phyloP scores from a whole-genome alignment of 2,329 filamentous ascomycete species.

The Bertia moriformis region DNA sequence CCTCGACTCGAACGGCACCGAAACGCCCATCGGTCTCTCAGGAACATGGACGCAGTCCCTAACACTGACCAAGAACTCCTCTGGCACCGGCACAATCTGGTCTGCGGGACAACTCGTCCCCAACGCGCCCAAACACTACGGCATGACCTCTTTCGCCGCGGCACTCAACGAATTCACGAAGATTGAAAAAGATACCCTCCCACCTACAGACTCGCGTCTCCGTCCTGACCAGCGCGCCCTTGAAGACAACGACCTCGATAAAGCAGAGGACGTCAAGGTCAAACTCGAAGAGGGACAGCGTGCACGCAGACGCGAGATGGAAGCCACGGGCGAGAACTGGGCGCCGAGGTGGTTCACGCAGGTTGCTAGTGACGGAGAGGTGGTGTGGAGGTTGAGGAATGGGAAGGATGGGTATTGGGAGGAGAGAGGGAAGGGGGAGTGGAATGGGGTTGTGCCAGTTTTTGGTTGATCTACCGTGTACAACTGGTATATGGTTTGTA shows the following conservation, averaged over 20 bases:
- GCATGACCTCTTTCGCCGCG: slow-evolving; percentile 75
- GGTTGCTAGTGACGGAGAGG: slow-evolving; percentile 45
- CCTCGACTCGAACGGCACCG: slow-evolving; percentile 49
- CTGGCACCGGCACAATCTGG: slow-evolving; percentile 58
- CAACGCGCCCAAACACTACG: slow-evolving; percentile 68
- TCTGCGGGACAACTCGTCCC: slow-evolving; percentile 63
- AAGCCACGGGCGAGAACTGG: slow-evolving; percentile 59
- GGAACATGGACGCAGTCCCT: slow-evolving; percentile 79
- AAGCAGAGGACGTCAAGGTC: slow-evolving; percentile 71
- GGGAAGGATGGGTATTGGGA: slow-evolving; percentile 93
- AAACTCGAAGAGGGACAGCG: slow-evolving; percentile 77
- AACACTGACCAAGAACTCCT: slow-evolving; percentile 48
- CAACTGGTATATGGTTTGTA: no score
- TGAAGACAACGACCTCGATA: slow-evolving; percentile 69
- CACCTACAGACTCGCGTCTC: slow-evolving; percentile 69
- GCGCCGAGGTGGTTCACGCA: slow-evolving; percentile 73
- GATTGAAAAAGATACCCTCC: slow-evolving; percentile 60
- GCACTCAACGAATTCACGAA: slow-evolving; percentile 74
- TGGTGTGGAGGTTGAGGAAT: slow-evolving; percentile 61
- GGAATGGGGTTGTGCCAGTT: slow-evolving; percentile 30
- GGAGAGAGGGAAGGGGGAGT: slow-evolving; percentile 54
- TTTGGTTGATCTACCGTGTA: no score
- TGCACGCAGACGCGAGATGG: slow-evolving; percentile 56
- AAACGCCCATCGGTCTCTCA: slow-evolving; percentile 51
- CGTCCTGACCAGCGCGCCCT: slow-evolving; percentile 77